Conservation (phyloP, 805 yeast species). For the Helenozyma baotianmanensis region DNA sequence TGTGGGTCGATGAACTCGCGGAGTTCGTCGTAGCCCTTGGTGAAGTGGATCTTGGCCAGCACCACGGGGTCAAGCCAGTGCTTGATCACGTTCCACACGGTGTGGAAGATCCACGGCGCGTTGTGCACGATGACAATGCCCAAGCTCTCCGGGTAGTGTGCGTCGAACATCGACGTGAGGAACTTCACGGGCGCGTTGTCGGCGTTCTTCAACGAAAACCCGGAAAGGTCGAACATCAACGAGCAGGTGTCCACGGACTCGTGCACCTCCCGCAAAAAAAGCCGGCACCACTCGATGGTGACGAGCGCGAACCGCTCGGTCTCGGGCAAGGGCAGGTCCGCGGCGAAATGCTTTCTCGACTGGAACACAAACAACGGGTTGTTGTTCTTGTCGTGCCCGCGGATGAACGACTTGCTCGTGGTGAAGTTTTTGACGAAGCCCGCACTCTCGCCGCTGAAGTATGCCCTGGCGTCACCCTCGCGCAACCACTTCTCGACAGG, state of each 20-base stretch:
- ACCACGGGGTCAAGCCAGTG: constrained; percentile 97
- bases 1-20: constrained; percentile 53
- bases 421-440: constrained; percentile 56
- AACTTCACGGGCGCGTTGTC: constrained; percentile 90
- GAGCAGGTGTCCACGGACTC: constrained; percentile 80
- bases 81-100: constrained; percentile 90
- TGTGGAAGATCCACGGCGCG: constrained; percentile 96
- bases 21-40: constrained; percentile 66
- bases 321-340: constrained; percentile 55
- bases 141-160: constrained; percentile 92
- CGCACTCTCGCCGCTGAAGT: constrained; percentile 31
- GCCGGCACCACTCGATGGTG: constrained; percentile 60
- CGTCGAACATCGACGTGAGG: constrained; percentile 84
- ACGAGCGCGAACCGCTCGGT: constrained; percentile 71
- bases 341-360: constrained; percentile 62
- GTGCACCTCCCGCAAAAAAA: constrained; percentile 50
- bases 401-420: constrained; percentile 64
- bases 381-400: constrained; percentile 66
- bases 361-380: constrained; percentile 81
- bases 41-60: constrained; percentile 83
- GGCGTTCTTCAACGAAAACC: constrained; percentile 86
- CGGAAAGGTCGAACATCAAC: constrained; percentile 80
- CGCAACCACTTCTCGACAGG: constrained; percentile 52
- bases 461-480: constrained; percentile 67
- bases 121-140: constrained; percentile 82